Evolutionary conservation across 345 rosid species (phyloP).

Genomic region (Litchi chinensis): DNA sequence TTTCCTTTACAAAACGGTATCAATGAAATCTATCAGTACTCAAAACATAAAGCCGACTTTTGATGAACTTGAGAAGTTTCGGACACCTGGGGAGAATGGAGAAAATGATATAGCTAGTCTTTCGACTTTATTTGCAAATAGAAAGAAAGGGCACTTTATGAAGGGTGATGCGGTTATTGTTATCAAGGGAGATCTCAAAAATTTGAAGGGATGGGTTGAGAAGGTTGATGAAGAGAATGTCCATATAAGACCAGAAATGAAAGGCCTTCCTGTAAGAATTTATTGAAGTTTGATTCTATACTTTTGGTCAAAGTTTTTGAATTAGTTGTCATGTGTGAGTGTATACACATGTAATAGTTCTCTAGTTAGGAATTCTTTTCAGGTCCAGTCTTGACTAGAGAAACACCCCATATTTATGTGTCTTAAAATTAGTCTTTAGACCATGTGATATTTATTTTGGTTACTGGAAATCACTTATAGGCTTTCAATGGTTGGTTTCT

Average conservation of each 20-base stretch:
- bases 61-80: conserved; percentile 96
- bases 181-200: conserved; percentile 91
- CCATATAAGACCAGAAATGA: conserved; percentile 81
- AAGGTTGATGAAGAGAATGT: conserved; percentile 97
- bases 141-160: conserved; percentile 98
- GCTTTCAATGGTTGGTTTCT: conserved; percentile 19
- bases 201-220: conserved; percentile 97
- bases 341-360: no score
- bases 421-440: neutral
- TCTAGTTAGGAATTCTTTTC: no score
- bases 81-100: conserved; percentile 74
- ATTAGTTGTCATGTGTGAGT: neutral
- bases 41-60: conserved; percentile 83
- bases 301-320: conserved; percentile 1
- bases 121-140: conserved; percentile 81
- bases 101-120: conserved; percentile 75
- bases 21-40: conserved; percentile 78
- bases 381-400: no score
- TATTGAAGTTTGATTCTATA: neutral
- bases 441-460: neutral
- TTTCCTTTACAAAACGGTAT: conserved; percentile 78
- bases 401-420: neutral
- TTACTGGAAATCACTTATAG: conserved; percentile 11
- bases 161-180: conserved; percentile 97
- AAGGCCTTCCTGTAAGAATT: conserved; percentile 89